Evolutionary conservation across 441 rosid species (phyloP).

Genomic region (Corymbia calophylla): DNA sequence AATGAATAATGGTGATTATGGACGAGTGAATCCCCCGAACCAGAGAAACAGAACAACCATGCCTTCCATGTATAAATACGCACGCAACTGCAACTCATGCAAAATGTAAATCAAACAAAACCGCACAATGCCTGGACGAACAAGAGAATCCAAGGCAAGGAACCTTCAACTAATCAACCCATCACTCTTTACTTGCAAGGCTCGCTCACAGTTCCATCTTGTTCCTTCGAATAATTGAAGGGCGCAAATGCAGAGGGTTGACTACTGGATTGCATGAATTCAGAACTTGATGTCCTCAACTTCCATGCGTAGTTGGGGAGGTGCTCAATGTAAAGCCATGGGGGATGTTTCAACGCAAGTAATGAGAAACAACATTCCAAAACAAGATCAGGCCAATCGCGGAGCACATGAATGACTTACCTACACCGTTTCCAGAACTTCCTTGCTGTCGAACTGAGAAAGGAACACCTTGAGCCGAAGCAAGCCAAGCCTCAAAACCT

Average conservation of each 20-base stretch:
- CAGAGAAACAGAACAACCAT: neutral
- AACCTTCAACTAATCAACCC: neutral
- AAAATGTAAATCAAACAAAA: neutral
- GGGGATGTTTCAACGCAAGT: neutral
- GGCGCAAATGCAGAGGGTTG: neutral
- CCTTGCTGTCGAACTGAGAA: neutral
- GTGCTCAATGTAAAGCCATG: neutral
- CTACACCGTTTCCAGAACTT: neutral
- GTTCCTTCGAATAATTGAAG: neutral
- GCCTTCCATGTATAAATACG: neutral
- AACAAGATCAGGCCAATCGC: neutral
- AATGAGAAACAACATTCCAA: neutral
- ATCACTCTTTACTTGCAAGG: neutral
- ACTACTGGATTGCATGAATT: neutral
- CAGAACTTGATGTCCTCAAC: neutral
- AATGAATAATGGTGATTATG: neutral
- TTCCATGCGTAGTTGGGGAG: neutral
- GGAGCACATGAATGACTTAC: neutral
- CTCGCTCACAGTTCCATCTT: neutral
- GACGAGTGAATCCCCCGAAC: neutral
- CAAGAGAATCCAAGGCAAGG: neutral
- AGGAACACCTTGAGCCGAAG: neutral
- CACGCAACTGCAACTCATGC: neutral
- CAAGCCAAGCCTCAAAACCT: neutral
- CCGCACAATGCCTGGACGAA: neutral